Percentiles rank a stretch among this genome's conserved stretches.
phyloP scores from a whole-genome alignment of 306 rosid genomes.

The Medicago arabica region DNA sequence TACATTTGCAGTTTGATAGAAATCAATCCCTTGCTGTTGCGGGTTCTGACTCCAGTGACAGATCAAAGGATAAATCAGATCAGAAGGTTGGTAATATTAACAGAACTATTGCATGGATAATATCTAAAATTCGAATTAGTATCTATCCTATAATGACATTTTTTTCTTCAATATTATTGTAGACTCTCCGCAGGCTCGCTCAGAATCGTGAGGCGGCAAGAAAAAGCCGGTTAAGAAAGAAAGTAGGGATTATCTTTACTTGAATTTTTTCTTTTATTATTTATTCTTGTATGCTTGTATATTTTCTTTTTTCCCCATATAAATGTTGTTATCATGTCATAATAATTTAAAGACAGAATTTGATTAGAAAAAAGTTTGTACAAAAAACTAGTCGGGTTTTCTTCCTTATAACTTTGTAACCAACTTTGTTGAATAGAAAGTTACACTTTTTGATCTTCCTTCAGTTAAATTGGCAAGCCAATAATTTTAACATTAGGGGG shows the following conservation, averaged over 20 bases:
- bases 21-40: conserved; percentile 55
- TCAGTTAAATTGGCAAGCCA: background rate
- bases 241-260: conserved; percentile 54
- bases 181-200: conserved; percentile 96
- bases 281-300: conserved; percentile 5
- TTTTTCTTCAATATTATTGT: conserved; percentile 47
- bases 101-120: conserved; percentile 14
- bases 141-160: conserved; percentile 28
- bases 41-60: conserved; percentile 93
- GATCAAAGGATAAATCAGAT: conserved; percentile 88
- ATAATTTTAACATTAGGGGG: background rate
- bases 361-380: background rate
- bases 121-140: conserved; percentile 30
- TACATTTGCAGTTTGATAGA: conserved; percentile 69
- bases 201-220: conserved; percentile 99
- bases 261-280: background rate
- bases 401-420: background rate
- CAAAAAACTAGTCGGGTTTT: background rate
- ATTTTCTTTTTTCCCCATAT: conserved; percentile 1
- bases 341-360: background rate
- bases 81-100: conserved; percentile 74
- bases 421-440: background rate
- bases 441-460: background rate
- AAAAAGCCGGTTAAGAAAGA: conserved; percentile 93
- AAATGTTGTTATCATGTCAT: conserved; percentile 6